phyloP scores from a whole-genome alignment of 2,329 filamentous ascomycete species.

The Pseudogymnoascus sp. region DNA sequence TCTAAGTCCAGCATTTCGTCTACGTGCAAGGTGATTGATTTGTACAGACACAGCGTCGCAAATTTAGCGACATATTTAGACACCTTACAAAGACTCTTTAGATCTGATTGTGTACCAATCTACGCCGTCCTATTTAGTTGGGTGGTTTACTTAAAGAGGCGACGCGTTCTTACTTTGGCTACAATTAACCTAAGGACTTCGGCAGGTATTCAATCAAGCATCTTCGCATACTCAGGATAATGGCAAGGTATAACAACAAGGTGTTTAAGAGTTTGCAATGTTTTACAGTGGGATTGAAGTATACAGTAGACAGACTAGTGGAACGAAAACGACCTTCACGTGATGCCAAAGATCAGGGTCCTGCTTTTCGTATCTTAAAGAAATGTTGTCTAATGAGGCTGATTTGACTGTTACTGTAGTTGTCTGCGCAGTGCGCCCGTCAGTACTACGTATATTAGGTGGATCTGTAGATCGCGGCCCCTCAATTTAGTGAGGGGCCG shows the following conservation, averaged over 20 bases:
- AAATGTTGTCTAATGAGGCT: not conserved
- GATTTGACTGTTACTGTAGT: not conserved
- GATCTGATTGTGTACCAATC: not conserved
- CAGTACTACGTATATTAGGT: not conserved
- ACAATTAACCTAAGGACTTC: not conserved
- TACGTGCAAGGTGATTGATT: not conserved
- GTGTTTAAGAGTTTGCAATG: not conserved
- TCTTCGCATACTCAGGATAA: not conserved
- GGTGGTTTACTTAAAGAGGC: not conserved
- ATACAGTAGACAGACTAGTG: too few relatives aligned
- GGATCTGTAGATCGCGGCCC: not conserved
- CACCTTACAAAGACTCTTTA: not conserved
- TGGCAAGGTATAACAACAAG: not conserved
- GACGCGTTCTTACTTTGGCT: not conserved
- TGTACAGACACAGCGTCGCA: not conserved
- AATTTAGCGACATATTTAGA: slow-evolving; percentile 1
- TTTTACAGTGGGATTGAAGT: not conserved
- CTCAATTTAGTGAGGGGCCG: not conserved
- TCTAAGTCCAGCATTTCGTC: not conserved
- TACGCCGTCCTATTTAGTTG: not conserved
- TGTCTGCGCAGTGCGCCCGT: not conserved
- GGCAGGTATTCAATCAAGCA: not conserved
- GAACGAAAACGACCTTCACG: too few relatives aligned
- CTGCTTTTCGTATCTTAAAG: too few relatives aligned
- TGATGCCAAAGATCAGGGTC: too few relatives aligned